A percentile compares a stretch with the other conserved stretches of the same genome.
These are phyloP conservation scores for Margaritispora aquatica DNA, from an alignment of 495 filamentous ascomycete species.

Conservation along the genomic window DNA sequence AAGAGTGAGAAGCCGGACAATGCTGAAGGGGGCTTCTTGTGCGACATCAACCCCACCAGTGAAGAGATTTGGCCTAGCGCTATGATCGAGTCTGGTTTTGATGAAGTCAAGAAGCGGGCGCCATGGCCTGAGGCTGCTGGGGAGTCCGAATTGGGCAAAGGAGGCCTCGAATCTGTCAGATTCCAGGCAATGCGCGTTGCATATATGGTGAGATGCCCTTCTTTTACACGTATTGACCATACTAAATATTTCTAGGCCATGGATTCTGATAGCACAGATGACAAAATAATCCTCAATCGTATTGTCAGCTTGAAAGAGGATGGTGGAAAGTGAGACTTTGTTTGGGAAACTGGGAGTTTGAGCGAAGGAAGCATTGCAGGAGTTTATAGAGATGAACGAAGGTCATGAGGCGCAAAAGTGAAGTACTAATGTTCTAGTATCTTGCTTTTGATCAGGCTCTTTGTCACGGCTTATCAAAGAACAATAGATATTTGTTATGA, in stretches of 20 bases:
- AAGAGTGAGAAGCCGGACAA: slow-evolving; percentile 71
- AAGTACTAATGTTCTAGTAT: background rate
- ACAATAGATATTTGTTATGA: background rate
- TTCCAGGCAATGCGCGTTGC: slow-evolving; percentile 92
- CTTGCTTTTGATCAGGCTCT: background rate
- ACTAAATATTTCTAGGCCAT: slow-evolving; percentile 38
- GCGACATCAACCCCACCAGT: slow-evolving; percentile 79
- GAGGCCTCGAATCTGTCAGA: slow-evolving; percentile 65
- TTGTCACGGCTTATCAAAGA: background rate
- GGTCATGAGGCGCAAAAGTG: background rate
- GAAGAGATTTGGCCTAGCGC: slow-evolving; percentile 74
- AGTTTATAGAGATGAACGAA: background rate
- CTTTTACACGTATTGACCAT: slow-evolving; percentile 13
- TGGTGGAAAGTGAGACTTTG: slow-evolving; percentile 49
- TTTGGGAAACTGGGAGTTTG: background rate
- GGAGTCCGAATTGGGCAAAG: slow-evolving; percentile 49
- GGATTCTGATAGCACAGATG: slow-evolving; percentile 72
- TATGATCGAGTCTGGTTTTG: slow-evolving; percentile 77
- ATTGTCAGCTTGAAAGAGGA: slow-evolving; percentile 95
- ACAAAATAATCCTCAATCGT: slow-evolving; percentile 77
- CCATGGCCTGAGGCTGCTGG: slow-evolving; percentile 79
- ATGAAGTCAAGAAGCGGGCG: slow-evolving; percentile 65
- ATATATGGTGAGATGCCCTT: slow-evolving; percentile 61
- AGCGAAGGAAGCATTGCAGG: background rate
- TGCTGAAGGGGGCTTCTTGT: slow-evolving; percentile 69